These are phyloP conservation scores for Aspergillus taichungensis DNA, from an alignment of 495 filamentous ascomycete genomes.

Conservation along the genomic window DNA sequence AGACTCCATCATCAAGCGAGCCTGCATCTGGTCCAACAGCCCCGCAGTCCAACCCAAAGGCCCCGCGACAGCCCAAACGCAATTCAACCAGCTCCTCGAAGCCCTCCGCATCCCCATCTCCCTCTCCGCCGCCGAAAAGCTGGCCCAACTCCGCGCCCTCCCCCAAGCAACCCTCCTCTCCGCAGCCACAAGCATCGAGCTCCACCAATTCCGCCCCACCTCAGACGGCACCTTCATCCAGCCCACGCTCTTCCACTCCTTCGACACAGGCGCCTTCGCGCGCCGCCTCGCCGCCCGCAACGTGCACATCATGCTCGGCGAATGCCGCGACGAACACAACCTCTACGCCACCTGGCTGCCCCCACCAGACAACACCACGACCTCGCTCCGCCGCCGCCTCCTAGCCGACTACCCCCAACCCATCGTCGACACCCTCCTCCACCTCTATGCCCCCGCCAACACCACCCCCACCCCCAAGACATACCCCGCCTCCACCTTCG, in stretches of 20 bases:
- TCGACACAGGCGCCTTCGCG: conserved; percentile 43
- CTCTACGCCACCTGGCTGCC: conserved; percentile 40
- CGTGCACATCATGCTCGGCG: conserved; percentile 44
- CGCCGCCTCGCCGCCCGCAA: conserved; percentile 29
- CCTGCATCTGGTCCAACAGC: conserved; percentile 48
- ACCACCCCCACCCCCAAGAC: conserved; percentile 21
- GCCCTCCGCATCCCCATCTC: conserved; percentile 35
- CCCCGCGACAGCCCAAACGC: conserved; percentile 35
- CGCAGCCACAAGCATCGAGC: conserved; percentile 25
- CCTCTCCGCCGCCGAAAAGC: conserved; percentile 33
- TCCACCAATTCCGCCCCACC: conserved; percentile 47
- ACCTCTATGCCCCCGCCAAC: conserved; percentile 33
- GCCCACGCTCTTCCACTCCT: conserved; percentile 31
- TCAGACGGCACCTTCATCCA: conserved; percentile 43
- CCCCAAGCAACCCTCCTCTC: conserved; percentile 30
- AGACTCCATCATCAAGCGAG: conserved; percentile 34
- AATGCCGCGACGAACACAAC: conserved; percentile 46
- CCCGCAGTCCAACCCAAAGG: conserved; percentile 46
- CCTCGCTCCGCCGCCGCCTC: conserved; percentile 35
- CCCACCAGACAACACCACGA: conserved; percentile 25
- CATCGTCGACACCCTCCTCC: conserved; percentile 33
- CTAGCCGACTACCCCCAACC: conserved; percentile 43
- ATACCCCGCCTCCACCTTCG: conserved; percentile 42
- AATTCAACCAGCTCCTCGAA: conserved; percentile 47
- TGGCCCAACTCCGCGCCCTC: conserved; percentile 35